phyloP scores from a whole-genome alignment of 495 filamentous ascomycete species.

The Aspergillus carlsbadensis region DNA sequence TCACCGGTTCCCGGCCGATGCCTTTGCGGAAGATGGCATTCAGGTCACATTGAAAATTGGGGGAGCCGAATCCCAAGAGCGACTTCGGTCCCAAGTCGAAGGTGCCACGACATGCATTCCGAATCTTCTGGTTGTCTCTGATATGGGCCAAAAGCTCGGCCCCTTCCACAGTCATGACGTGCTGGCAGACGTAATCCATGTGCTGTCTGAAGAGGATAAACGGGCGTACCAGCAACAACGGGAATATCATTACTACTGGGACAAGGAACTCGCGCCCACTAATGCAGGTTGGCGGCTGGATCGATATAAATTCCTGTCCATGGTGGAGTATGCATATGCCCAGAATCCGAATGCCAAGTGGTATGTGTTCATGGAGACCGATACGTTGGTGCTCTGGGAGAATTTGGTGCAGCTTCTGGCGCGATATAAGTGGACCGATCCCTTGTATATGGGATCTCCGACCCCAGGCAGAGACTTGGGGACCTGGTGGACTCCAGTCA shows the following conservation, averaged over 20 bases:
- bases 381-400: slow-evolving; percentile 64
- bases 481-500: slow-evolving; percentile 22
- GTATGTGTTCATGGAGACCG: slow-evolving; percentile 64
- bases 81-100: slow-evolving; percentile 31
- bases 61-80: slow-evolving; percentile 30
- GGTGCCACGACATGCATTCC: slow-evolving; percentile 39
- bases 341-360: slow-evolving; percentile 53
- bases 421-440: slow-evolving; percentile 46
- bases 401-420: slow-evolving; percentile 56
- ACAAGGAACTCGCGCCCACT: slow-evolving; percentile 5
- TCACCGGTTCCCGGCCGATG: neutral
- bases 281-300: slow-evolving; percentile 56
- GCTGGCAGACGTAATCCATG: slow-evolving; percentile 24
- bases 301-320: slow-evolving; percentile 65
- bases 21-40: slow-evolving; percentile 17
- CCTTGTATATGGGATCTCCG: slow-evolving; percentile 53
- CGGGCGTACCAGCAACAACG: slow-evolving; percentile 28
- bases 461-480: slow-evolving; percentile 35
- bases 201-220: slow-evolving; percentile 36
- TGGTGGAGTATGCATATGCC: slow-evolving; percentile 55
- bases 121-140: slow-evolving; percentile 45
- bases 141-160: slow-evolving; percentile 36
- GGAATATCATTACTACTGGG: slow-evolving; percentile 9
- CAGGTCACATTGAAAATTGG: slow-evolving; percentile 42
- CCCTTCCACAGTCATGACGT: slow-evolving; percentile 38